Evolutionary conservation across 352 stramenopile species (phyloP), one percentile per base, ranked within the genome.

Genomic region (Pythium phragmiticola): DNA sequence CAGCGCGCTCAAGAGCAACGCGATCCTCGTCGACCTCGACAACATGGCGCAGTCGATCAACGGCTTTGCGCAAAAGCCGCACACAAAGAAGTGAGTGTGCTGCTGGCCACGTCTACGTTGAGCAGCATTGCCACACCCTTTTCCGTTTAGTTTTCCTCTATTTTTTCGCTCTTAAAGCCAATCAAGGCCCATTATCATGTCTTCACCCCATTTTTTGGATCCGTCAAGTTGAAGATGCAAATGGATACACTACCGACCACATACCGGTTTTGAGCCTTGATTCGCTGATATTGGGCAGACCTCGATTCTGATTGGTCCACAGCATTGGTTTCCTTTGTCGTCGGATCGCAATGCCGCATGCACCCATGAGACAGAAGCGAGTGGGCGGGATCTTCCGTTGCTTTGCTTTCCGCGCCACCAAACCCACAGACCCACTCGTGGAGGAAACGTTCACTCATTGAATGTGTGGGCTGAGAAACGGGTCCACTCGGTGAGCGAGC

Each of bases 21-120:
- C 14, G 14, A 64, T 64, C 47, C 4, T 57, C 37, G 57, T 57
- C 11, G 57, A 64, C n/a, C 57, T 64, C 23, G 62, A 47, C 33
- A 46, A 34, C 34, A 12, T 19, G 4, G 51, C 33, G n/a, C 36
- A 17, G 21, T 14, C 13, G 51, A 34, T 57, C 33, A 6, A 16
- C 8, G 17, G 17, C 49, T 55, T 55, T 23, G 7, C 26, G n/a
- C 30, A 42, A 19, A 19, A 46, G 16, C 13, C 5, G 30, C 49
- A 28, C 30, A 14, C 28, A 4, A 3, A 52, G 46, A 21, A 52
- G 12, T 14, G 19, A 50, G n/a, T 33, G n/a, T 13, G n/a, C 1
- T 50, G 13, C 7, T 30, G 9, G 41, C n/a, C 41, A 14, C 41
- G 19, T 30, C 0, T 5, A 1, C 3, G 9, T 12, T 3, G n/a